A percentile compares a stretch with the other conserved stretches of the same genome.
phyloP scores from a whole-genome alignment of 306 rosid species.

The Lotus japonicus region DNA sequence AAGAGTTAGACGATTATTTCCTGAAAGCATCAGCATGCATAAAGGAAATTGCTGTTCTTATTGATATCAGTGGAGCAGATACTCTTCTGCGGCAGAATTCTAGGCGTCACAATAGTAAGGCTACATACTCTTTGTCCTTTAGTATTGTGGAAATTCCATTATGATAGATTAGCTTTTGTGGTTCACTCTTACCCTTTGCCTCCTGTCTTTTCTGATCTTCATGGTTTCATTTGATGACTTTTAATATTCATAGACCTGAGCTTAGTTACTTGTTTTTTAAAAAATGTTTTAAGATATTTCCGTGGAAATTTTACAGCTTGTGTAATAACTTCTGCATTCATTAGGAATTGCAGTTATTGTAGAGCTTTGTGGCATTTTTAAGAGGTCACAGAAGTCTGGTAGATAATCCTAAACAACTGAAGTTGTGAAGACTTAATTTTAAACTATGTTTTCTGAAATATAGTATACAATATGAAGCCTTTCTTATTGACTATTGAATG shows the following conservation, averaged over 20 bases:
- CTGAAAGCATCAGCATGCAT: constrained; percentile 70
- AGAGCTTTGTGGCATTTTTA: background rate
- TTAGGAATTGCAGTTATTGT: background rate
- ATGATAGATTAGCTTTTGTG: background rate
- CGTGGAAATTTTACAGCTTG: background rate
- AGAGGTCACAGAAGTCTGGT: background rate
- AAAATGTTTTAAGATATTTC: background rate
- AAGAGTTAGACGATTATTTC: constrained; percentile 77
- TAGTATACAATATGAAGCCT: background rate
- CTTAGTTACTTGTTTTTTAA: background rate
- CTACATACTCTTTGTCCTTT: constrained; percentile 13
- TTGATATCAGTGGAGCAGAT: constrained; percentile 55
- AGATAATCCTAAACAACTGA: background rate
- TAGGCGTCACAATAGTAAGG: constrained; percentile 43
- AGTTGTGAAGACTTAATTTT: background rate
- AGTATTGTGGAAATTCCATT: background rate
- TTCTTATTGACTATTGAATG: background rate
- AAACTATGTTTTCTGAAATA: background rate
- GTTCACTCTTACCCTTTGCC: background rate
- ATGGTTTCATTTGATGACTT: background rate
- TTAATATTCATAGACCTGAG: background rate
- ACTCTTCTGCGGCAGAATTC: constrained; percentile 41
- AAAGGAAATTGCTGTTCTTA: constrained; percentile 76
- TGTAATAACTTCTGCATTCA: background rate
- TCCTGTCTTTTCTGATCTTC: background rate